Evolutionary conservation across 176 grass and related monocot genomes (phyloP).

Genomic region (Hordeum marinum): DNA sequence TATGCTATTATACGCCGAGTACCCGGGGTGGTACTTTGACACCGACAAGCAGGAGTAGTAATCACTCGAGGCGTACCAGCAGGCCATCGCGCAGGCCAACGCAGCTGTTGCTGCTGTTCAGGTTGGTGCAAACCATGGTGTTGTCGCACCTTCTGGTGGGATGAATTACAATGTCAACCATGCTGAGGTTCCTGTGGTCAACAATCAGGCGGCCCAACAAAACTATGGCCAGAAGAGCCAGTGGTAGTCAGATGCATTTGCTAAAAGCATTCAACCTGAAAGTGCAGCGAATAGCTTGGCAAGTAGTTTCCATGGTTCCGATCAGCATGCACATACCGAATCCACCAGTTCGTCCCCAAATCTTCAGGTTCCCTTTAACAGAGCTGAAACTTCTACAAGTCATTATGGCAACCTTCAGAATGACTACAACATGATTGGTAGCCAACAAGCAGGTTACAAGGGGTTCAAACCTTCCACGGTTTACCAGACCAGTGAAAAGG

Average conservation of each 20-base stretch:
- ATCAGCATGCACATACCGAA: no score
- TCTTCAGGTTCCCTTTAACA: no score
- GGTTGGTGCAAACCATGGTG: slow-evolving; percentile 36
- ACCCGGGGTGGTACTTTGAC: slow-evolving; percentile 93
- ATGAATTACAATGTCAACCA: slow-evolving; percentile 12
- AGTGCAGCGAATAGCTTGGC: no score
- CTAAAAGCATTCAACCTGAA: slow-evolving; percentile 22
- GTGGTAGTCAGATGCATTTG: slow-evolving; percentile 39
- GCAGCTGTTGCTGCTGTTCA: slow-evolving; percentile 19
- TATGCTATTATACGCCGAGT: slow-evolving; percentile 82
- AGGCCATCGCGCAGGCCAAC: slow-evolving; percentile 1
- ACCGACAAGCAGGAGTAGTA: slow-evolving; percentile 78
- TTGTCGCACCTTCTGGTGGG: neutral
- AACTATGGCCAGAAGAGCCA: slow-evolving; percentile 39
- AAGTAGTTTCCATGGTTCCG: no score
- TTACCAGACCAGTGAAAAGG: no score
- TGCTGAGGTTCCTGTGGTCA: neutral
- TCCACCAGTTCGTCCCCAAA: no score
- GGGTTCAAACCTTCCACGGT: no score
- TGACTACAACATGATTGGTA: no score
- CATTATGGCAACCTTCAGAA: no score
- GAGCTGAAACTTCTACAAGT: no score
- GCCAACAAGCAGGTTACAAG: no score
- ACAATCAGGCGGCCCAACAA: slow-evolving; percentile 35
- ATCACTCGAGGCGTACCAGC: slow-evolving; percentile 66